Evolutionary conservation across 2,329 filamentous ascomycete species (phyloP), one percentile per base, ranked within the genome.

Genomic region (Cercospora beticola): DNA sequence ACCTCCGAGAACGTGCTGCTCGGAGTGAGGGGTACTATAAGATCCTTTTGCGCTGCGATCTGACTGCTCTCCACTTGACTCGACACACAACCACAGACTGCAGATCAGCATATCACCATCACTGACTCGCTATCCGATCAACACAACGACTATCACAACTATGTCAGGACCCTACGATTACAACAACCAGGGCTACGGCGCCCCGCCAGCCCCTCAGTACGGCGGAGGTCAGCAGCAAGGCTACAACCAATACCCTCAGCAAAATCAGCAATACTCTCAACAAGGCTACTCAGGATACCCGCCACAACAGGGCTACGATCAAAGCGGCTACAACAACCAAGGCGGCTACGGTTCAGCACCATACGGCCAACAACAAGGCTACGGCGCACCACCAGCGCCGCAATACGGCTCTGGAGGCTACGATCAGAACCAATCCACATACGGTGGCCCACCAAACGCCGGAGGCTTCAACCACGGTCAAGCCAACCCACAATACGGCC

Each of bases 141-240:
- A 52, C 36, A 18, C 40, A 40, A 59, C 58, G 33, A 31, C 18
- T 40, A 26, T 49, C 31, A 9, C 30, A 59, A 26, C 28, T 67
- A 87, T 86, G 85, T 86, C 84, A 16, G 83, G 83, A 68, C 83
- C 83, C 43, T 86, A 86, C 80, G 81, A 84, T 71, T 86, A 86
- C 80, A 81, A 84, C 71, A 81, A 65, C 23, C 59, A 58, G 49
- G 59, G 59, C 65, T 63, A 67, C 23, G 58, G 60, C 33, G 30
- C 40, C 5, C 46, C 62, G 16, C 62, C 62, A 16, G 62, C 62
- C 4, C 57, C 57, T 26, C 65, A 63, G 59, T 67, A 67, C 36
- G 54, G 54, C 54, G 65, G 65, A 63, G 74, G 66, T 67, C 77
- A 79, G 65, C 75, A 77, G 56, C 68, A 74, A 1, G 70, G 73